A percentile compares a stretch with the other conserved stretches of the same genome.
These are phyloP conservation scores for Smittium mucronatum DNA, from an alignment of 371 early-diverging fungal species.

Conservation along the genomic window DNA sequence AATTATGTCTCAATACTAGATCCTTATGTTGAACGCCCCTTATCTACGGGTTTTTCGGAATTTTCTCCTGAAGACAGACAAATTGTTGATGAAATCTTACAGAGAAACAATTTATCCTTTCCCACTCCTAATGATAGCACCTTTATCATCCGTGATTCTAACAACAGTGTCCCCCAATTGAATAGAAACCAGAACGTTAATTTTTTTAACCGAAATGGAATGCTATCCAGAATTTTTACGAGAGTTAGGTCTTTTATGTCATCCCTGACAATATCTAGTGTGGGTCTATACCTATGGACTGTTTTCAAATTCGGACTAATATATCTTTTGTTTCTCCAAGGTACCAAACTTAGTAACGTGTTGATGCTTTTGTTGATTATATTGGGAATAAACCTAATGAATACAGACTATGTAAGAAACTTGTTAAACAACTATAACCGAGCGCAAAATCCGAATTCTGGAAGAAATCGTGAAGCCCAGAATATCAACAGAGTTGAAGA, in stretches of 20 bases:
- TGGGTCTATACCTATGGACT: background rate
- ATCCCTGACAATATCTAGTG: background rate
- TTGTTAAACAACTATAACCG: background rate
- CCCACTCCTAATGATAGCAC: too few species aligned
- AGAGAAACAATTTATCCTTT: too few species aligned
- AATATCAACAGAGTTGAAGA: too few species aligned
- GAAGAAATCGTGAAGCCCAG: too few species aligned
- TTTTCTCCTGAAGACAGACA: too few species aligned
- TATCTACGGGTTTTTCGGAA: too few species aligned
- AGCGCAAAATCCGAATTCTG: background rate
- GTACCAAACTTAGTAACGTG: background rate
- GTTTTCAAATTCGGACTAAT: background rate
- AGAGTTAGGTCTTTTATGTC: background rate
- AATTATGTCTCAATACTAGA: too few species aligned
- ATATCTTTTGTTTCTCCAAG: background rate
- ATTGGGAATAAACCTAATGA: background rate
- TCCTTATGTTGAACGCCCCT: too few species aligned
- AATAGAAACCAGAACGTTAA: background rate
- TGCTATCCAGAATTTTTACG: background rate
- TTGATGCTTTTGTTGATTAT: background rate
- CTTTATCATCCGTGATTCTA: too few species aligned
- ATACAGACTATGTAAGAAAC: background rate
- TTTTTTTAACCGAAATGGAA: background rate
- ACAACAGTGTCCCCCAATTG: too few species aligned
- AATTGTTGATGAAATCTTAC: too few species aligned